phyloP scores from a whole-genome alignment of 495 filamentous ascomycete genomes.

The Annulohypoxylon bovei region DNA sequence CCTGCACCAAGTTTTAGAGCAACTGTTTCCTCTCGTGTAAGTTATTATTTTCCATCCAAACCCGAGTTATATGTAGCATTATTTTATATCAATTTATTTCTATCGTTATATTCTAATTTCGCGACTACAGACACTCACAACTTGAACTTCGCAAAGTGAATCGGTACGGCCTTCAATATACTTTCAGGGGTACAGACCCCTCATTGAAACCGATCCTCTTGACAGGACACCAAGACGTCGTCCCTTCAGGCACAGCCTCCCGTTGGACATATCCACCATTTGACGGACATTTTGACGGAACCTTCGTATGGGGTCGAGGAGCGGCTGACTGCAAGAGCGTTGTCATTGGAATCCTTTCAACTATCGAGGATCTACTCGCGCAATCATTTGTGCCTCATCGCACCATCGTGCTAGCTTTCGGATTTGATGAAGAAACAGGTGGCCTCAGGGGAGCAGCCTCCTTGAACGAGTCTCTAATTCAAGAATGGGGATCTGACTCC shows the following conservation, averaged over 20 bases:
- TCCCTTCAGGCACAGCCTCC: conserved; percentile 55
- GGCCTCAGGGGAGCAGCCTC: conserved; percentile 64
- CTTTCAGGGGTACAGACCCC: conserved; percentile 61
- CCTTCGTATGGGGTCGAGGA: conserved; percentile 67
- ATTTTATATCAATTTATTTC: background rate
- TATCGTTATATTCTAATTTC: background rate
- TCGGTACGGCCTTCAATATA: conserved; percentile 67
- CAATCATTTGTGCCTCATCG: conserved; percentile 62
- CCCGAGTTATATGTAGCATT: background rate
- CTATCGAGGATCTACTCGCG: conserved; percentile 61
- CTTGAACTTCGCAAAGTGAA: conserved; percentile 63
- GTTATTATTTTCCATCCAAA: background rate
- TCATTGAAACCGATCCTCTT: conserved; percentile 67
- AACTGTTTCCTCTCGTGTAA: conserved; percentile 54
- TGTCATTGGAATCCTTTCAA: conserved; percentile 65
- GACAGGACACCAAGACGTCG: conserved; percentile 73
- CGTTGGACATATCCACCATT: conserved; percentile 71
- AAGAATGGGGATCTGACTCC: conserved; percentile 62
- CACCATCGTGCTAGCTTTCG: conserved; percentile 66
- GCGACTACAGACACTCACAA: conserved; percentile 29
- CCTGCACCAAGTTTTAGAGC: conserved; percentile 52
- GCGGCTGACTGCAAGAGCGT: conserved; percentile 70
- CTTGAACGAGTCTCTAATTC: conserved; percentile 57
- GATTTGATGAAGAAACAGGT: conserved; percentile 70
- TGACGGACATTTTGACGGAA: conserved; percentile 63